Conservation (phyloP, 140 eudicot species). For the Senecio squalidus region DNA sequence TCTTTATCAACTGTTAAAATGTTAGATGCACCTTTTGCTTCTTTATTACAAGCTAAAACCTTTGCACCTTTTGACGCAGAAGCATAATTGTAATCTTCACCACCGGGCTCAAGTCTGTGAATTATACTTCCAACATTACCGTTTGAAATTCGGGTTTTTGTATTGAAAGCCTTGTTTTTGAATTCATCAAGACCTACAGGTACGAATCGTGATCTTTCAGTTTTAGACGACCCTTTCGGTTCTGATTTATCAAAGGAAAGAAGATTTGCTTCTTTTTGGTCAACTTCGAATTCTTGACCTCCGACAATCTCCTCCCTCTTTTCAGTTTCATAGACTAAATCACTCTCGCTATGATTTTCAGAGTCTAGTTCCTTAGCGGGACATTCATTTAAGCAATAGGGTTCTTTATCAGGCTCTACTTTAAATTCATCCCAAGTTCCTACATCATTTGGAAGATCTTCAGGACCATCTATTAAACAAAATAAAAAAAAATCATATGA, state of each 20-base stretch:
- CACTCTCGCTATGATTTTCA: constrained; percentile 17
- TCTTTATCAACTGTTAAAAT: constrained; percentile 76
- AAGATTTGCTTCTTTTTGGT: constrained; percentile 18
- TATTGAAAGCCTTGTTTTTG: constrained; percentile 65
- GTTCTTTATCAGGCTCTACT: constrained; percentile 14
- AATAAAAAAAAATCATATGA: constrained; percentile 7
- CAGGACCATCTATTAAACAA: constrained; percentile 47
- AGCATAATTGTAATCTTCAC: constrained; percentile 87
- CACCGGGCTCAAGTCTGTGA: constrained; percentile 93
- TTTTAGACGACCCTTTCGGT: constrained; percentile 39
- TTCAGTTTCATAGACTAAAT: constrained; percentile 15
- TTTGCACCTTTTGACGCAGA: constrained; percentile 92
- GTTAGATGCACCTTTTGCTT: constrained; percentile 90
- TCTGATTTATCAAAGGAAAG: constrained; percentile 18
- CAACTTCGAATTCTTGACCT: constrained; percentile 28
- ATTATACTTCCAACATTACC: constrained; percentile 57
- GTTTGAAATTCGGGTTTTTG: constrained; percentile 37
- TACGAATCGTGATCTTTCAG: constrained; percentile 39
- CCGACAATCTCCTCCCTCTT: constrained; percentile 17
- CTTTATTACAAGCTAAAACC: constrained; percentile 79
- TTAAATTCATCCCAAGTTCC: constrained; percentile 48
- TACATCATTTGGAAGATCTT: constrained; percentile 39
- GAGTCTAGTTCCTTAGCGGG: constrained; percentile 22
- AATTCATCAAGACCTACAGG: constrained; percentile 83
- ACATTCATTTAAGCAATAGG: constrained; percentile 18